Evolutionary conservation across 108 stramenopile genomes (phyloP).

Genomic region (Conticribra weissflogii): DNA sequence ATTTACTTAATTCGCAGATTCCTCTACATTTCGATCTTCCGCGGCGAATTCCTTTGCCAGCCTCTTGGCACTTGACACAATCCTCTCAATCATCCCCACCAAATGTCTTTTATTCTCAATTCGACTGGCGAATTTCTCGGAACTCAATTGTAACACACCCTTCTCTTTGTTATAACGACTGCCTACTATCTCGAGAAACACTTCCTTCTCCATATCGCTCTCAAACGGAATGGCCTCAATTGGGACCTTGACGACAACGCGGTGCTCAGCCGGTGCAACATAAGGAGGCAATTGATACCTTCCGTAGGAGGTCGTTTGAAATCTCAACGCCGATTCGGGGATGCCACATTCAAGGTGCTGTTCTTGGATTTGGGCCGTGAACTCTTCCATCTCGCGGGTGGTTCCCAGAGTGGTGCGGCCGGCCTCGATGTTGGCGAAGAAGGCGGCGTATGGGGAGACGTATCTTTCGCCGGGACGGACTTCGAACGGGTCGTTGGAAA

Average conservation of each 20-base stretch:
- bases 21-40: too few species aligned
- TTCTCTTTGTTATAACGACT: conserved; percentile 63
- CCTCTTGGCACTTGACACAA: conserved; percentile 60
- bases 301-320: conserved; percentile 73
- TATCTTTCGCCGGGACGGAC: conserved; percentile 37
- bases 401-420: conserved; percentile 64
- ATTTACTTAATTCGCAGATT: too few species aligned
- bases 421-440: conserved; percentile 64
- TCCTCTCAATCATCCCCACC: conserved; percentile 81
- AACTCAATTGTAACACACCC: conserved; percentile 62
- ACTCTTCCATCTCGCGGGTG: conserved; percentile 44
- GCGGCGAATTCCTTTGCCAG: conserved; percentile 58
- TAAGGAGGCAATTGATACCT: conserved; percentile 68
- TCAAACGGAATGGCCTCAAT: conserved; percentile 65
- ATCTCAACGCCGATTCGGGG: conserved; percentile 69
- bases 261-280: conserved; percentile 77
- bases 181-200: conserved; percentile 79
- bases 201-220: conserved; percentile 53
- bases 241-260: conserved; percentile 64
- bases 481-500: too few species aligned
- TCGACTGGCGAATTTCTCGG: conserved; percentile 82
- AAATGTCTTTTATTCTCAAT: conserved; percentile 90
- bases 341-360: conserved; percentile 75
- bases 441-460: conserved; percentile 69
- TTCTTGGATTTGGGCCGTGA: conserved; percentile 39